Evolutionary conservation across 768 basidiomycete genomes (phyloP), one percentile per base, ranked within the genome.

Genomic region (Naganishia onofrii): DNA sequence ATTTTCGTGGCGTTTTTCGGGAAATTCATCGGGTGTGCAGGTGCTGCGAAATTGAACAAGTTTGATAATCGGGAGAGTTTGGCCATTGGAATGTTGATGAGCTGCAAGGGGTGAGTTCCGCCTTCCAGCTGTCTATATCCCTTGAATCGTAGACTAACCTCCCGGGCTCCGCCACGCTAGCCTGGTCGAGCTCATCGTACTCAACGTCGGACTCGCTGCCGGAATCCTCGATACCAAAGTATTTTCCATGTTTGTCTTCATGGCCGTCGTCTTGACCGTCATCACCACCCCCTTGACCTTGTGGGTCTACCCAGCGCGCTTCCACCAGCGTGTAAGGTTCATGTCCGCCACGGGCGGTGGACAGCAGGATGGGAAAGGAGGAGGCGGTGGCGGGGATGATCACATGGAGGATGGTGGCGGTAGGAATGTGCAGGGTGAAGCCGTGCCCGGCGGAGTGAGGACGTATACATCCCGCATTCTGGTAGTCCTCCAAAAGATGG

Each of bases 211-310:
- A 60, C 84, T 91, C 9, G 79, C 84, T 71, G 90, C 90, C 2
- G 81, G 82, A 15, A 87, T 90, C 67, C 83, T 98, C 57, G 79
- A 83, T 71, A 74, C 79, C 34, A 85, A 86, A 29, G 86, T 89
- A 13, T 92, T 94, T 83, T 90, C 91, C 0, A 93, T 93, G 90
- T 92, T 94, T 72, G 92, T 94, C 70, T 82, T 93, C 23, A 57
- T 87, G 70, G 80, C 89, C 4, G 82, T 92, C 51, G 82, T 92
- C 58, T 83, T 92, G 54, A 92, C 92, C 0, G 88, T 90, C 82
- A 85, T 91, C 69, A 92, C 91, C 3, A 93, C 92, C 0, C 93
- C 93, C 1, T 85, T 92, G 68, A 89, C 89, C 0, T 82, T 92
- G 29, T 75, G 85, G 36, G 87, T 92, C 81, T 94, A 94, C 79